A percentile compares a stretch with the other conserved stretches of the same genome.
These are phyloP conservation scores for Boletus sensibilis DNA, from an alignment of 768 basidiomycete genomes.

Conservation along the genomic window DNA sequence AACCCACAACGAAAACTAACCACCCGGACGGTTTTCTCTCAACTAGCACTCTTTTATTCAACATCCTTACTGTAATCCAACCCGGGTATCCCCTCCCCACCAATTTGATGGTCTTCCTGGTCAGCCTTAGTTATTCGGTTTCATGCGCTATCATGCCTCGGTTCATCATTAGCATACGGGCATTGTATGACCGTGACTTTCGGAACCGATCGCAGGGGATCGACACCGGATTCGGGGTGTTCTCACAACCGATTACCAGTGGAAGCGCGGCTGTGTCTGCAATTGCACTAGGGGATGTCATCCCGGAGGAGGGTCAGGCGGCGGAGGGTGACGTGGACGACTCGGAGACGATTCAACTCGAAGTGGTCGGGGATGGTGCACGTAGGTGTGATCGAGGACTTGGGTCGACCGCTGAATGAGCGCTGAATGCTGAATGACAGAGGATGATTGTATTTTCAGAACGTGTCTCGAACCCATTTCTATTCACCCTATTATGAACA, in stretches of 20 bases:
- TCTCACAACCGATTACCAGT: neutral
- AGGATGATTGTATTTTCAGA: neutral
- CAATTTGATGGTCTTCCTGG: neutral
- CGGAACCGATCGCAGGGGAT: neutral
- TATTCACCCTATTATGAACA: neutral
- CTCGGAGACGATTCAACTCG: neutral
- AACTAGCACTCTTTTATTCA: conserved; percentile 7
- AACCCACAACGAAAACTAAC: neutral
- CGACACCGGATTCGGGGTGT: conserved; percentile 13
- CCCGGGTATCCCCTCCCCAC: neutral
- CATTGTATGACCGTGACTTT: neutral
- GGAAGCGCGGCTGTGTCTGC: neutral
- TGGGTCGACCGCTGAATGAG: neutral
- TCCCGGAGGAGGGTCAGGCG: neutral
- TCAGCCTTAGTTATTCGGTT: conserved; percentile 1
- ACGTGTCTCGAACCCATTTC: neutral
- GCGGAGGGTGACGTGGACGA: neutral
- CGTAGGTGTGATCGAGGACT: neutral
- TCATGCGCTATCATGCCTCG: conserved; percentile 9
- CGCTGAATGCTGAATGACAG: neutral
- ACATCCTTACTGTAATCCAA: neutral
- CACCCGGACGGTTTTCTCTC: neutral
- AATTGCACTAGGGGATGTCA: neutral
- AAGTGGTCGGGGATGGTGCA: too few species aligned
- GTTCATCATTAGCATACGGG: conserved; percentile 17